Evolutionary conservation across 2,329 filamentous ascomycete species (phyloP).

Genomic region (Remersonia thermophila): DNA sequence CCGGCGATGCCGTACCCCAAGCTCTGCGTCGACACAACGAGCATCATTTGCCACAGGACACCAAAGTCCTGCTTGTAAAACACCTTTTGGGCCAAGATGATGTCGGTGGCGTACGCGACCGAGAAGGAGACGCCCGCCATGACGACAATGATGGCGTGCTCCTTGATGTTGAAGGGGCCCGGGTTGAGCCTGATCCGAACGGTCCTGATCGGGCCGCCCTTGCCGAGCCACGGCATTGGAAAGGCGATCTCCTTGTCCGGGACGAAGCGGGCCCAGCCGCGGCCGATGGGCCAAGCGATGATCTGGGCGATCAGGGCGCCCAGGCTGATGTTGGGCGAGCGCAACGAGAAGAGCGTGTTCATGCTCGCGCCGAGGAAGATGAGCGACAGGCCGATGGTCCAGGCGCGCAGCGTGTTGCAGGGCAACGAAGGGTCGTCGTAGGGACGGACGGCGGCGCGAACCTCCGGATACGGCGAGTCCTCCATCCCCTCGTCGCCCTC

Average conservation of each 20-base stretch:
- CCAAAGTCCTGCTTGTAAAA: constrained; percentile 64
- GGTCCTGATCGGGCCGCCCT: neutral
- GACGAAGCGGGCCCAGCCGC: constrained; percentile 45
- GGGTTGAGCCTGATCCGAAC: constrained; percentile 40
- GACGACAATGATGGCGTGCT: constrained; percentile 55
- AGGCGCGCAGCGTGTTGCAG: constrained; percentile 53
- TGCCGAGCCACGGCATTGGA: neutral
- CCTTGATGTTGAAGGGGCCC: constrained; percentile 58
- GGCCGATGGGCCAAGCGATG: constrained; percentile 51
- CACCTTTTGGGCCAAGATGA: constrained; percentile 56
- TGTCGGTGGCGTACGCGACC: constrained; percentile 61
- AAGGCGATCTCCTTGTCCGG: constrained; percentile 32
- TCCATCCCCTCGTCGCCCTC: constrained; percentile 31
- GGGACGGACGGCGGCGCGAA: constrained; percentile 50
- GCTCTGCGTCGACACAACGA: constrained; percentile 57
- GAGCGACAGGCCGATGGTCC: constrained; percentile 47
- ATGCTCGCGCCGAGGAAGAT: constrained; percentile 45
- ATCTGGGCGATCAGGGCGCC: constrained; percentile 51
- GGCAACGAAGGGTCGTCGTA: constrained; percentile 49
- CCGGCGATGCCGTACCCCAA: constrained; percentile 58
- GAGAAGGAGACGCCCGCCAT: constrained; percentile 62
- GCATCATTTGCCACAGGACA: constrained; percentile 51
- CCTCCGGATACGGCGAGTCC: constrained; percentile 55
- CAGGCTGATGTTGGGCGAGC: constrained; percentile 48
- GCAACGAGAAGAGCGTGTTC: constrained; percentile 52